These are phyloP conservation scores for Myriosclerotinia curreyana DNA, from an alignment of 2,329 filamentous ascomycete genomes.

Conservation along the genomic window DNA sequence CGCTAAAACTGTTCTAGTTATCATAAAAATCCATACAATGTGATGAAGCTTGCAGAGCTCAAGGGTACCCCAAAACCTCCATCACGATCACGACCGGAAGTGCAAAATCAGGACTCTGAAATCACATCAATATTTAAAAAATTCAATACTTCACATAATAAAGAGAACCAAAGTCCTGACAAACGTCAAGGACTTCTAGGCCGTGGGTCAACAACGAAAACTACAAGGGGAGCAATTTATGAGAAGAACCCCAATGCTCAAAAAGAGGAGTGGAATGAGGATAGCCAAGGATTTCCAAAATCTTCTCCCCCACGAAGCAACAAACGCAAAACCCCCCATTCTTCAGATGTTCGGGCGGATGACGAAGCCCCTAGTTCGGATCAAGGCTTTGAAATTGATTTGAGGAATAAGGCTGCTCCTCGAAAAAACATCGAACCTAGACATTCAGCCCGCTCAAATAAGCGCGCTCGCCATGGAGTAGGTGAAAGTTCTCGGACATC, in stretches of 20 bases:
- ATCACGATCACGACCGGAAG: too few relatives aligned
- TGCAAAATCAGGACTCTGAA: background rate
- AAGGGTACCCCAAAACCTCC: too few relatives aligned
- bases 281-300: slow-evolving; percentile 12
- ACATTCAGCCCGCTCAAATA: background rate
- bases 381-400: slow-evolving; percentile 31
- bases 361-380: slow-evolving; percentile 26
- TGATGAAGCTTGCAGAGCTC: background rate
- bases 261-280: slow-evolving; percentile 2
- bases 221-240: background rate
- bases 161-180: slow-evolving; percentile 33
- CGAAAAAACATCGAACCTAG: slow-evolving; percentile 22
- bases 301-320: background rate
- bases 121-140: slow-evolving; percentile 17
- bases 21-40: background rate
- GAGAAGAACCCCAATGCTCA: background rate
- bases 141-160: slow-evolving; percentile 33
- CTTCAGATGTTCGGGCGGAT: background rate
- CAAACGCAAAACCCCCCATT: slow-evolving; percentile 19
- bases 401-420: slow-evolving; percentile 26
- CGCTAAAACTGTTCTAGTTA: background rate
- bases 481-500: background rate
- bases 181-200: background rate
- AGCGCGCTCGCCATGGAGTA: background rate
- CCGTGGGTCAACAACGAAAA: background rate